A percentile compares a stretch with the other conserved stretches of the same genome.
Evolutionary conservation across 495 filamentous ascomycete species (phyloP).

Genomic region (Polyplosphaeria fusca): DNA sequence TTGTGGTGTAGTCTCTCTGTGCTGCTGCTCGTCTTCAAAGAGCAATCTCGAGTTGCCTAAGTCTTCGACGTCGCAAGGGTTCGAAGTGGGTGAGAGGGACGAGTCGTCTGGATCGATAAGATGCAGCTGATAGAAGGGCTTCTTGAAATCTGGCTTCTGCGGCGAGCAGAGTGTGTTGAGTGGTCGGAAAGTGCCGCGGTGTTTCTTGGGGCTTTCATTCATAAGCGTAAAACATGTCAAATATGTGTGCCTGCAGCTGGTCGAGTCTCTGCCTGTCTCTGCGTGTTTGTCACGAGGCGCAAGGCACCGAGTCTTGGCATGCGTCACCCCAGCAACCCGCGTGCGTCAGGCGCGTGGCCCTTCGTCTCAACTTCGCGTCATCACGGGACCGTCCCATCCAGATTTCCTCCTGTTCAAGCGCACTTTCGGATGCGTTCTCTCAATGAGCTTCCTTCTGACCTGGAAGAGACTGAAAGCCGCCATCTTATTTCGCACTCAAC

Average conservation of each 20-base stretch:
- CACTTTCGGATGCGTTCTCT: too few relatives aligned
- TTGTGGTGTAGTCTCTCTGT: not conserved
- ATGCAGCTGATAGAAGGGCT: too few relatives aligned
- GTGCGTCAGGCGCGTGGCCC: not conserved
- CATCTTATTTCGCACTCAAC: too few relatives aligned
- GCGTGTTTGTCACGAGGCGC: not conserved
- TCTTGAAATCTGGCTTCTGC: slow-evolving; percentile 36
- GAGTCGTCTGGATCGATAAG: too few relatives aligned
- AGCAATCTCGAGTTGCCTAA: slow-evolving; percentile 25
- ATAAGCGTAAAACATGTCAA: too few relatives aligned
- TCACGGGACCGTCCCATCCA: not conserved
- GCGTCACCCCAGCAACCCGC: slow-evolving; percentile 3
- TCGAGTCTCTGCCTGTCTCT: not conserved
- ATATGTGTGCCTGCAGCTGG: too few relatives aligned
- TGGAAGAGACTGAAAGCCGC: too few relatives aligned
- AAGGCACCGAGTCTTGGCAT: slow-evolving; percentile 4
- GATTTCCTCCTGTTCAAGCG: too few relatives aligned
- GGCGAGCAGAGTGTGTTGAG: slow-evolving; percentile 37
- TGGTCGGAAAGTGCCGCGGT: slow-evolving; percentile 31
- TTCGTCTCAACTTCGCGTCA: not conserved
- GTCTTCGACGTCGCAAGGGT: too few relatives aligned
- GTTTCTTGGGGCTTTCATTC: slow-evolving; percentile 17
- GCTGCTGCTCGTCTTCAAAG: slow-evolving; percentile 15
- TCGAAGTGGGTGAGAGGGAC: too few relatives aligned
- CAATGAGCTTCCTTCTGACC: too few relatives aligned